phyloP scores from a whole-genome alignment of 148 eudicot genomes.

The Arctostaphylos glauca region DNA sequence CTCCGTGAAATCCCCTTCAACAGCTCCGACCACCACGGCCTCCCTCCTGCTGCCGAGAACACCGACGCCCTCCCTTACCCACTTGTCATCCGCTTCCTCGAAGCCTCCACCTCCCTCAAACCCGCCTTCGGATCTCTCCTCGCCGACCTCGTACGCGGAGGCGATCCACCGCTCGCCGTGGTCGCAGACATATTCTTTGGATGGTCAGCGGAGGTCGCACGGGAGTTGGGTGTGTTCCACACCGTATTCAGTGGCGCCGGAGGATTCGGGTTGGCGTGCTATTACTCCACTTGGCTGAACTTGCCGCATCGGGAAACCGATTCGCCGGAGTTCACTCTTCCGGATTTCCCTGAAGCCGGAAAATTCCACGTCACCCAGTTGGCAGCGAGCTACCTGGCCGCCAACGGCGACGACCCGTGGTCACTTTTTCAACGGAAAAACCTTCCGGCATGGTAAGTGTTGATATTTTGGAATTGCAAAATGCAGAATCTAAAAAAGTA shows the following conservation, averaged over 20 bases:
- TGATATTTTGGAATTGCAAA: too few relatives aligned
- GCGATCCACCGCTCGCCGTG: constrained; percentile 41
- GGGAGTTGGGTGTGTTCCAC: constrained; percentile 38
- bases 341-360: constrained; percentile 44
- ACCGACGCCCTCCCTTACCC: constrained; percentile 39
- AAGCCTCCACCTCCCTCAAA: constrained; percentile 33
- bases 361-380: constrained; percentile 36
- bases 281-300: constrained; percentile 40
- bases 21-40: constrained; percentile 49
- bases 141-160: constrained; percentile 17
- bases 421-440: constrained; percentile 26
- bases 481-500: too few relatives aligned
- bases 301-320: constrained; percentile 32
- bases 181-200: constrained; percentile 55
- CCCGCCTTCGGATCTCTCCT: constrained; percentile 34
- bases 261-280: constrained; percentile 47
- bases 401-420: constrained; percentile 31
- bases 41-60: constrained; percentile 22
- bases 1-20: constrained; percentile 42
- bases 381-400: constrained; percentile 20
- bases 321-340: constrained; percentile 24
- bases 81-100: constrained; percentile 34
- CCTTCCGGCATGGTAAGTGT: constrained; percentile 26
- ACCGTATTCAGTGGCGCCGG: constrained; percentile 33
- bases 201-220: constrained; percentile 31